Evolutionary conservation across 257 asterid genomes (phyloP).

Genomic region (Verbena officinalis): DNA sequence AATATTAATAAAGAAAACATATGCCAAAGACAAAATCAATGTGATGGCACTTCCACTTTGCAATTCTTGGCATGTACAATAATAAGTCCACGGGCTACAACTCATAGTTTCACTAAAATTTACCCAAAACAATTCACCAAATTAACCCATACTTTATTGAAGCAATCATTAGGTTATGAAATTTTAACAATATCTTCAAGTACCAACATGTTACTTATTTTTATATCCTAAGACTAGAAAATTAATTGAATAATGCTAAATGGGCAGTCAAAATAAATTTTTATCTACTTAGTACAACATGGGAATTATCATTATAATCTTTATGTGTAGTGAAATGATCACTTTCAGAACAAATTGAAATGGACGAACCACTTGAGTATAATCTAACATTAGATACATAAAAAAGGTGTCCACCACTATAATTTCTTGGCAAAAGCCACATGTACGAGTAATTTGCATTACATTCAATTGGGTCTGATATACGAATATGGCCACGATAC

Average conservation of each 20-base stretch:
- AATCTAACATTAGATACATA: slow-evolving; percentile 22
- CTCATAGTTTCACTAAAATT: slow-evolving; percentile 36
- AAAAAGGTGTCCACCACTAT: slow-evolving; percentile 40
- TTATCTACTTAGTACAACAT: slow-evolving; percentile 1
- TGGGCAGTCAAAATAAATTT: slow-evolving; percentile 10
- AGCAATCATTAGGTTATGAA: slow-evolving; percentile 31
- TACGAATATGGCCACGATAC: too few relatives aligned
- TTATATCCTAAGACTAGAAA: background rate
- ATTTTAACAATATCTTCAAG: slow-evolving; percentile 39
- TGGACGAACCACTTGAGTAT: slow-evolving; percentile 46
- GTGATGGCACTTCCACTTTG: slow-evolving; percentile 32
- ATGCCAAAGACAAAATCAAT: slow-evolving; percentile 20
- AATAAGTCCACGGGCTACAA: slow-evolving; percentile 26
- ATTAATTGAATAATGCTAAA: background rate
- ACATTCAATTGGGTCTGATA: too few relatives aligned
- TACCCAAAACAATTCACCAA: slow-evolving; percentile 1
- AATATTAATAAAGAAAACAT: too few relatives aligned
- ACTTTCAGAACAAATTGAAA: slow-evolving; percentile 34
- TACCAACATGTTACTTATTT: slow-evolving; percentile 34
- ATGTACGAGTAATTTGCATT: slow-evolving; percentile 16
- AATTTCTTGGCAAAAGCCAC: slow-evolving; percentile 29
- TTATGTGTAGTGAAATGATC: slow-evolving; percentile 26
- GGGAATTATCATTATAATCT: background rate
- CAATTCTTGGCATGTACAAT: slow-evolving; percentile 32
- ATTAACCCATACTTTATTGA: slow-evolving; percentile 20